These are phyloP conservation scores for Candida pseudoviswanathii DNA, from an alignment of 1,139 yeast genomes.

Conservation along the genomic window DNA sequence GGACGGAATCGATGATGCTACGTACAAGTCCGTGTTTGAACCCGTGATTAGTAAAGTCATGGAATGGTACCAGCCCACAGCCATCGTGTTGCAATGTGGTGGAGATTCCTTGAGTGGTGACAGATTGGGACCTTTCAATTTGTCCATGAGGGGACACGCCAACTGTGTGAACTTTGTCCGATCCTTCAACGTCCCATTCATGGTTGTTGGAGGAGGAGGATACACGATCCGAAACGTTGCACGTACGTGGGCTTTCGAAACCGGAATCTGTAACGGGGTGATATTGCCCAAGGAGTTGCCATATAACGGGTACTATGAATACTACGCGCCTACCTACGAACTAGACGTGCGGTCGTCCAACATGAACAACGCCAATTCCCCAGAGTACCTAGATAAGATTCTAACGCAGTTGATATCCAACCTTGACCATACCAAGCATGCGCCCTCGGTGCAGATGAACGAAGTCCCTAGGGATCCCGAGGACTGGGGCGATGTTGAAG, in stretches of 20 bases:
- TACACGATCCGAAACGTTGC: conserved; percentile 98
- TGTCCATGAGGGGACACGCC: conserved; percentile 91
- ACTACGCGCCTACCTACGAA: conserved; percentile 95
- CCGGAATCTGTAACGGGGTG: conserved; percentile 84
- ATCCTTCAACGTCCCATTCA: conserved; percentile 83
- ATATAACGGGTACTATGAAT: conserved; percentile 94
- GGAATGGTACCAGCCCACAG: conserved; percentile 93
- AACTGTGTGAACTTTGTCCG: conserved; percentile 89
- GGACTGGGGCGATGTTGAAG: conserved; percentile 79
- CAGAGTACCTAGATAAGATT: conserved; percentile 87
- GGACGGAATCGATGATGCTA: conserved; percentile 95
- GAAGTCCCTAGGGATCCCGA: conserved; percentile 84
- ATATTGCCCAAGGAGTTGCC: conserved; percentile 83
- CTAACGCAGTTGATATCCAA: conserved; percentile 75
- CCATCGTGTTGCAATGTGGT: conserved; percentile 94
- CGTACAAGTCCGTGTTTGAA: conserved; percentile 84
- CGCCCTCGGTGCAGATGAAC: conserved; percentile 95
- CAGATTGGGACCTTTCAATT: conserved; percentile 88
- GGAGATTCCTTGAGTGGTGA: conserved; percentile 96
- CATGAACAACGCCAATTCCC: conserved; percentile 95
- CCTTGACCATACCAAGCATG: conserved; percentile 86
- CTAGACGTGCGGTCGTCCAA: conserved; percentile 93
- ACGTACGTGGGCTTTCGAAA: conserved; percentile 93
- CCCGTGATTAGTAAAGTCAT: conserved; percentile 81
- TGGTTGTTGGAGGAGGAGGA: conserved; percentile 98